Percentiles rank a stretch among this genome's conserved stretches.
These are phyloP conservation scores for Hymenoscyphus infarciens DNA, from an alignment of 2,329 filamentous ascomycete genomes.

Conservation along the genomic window DNA sequence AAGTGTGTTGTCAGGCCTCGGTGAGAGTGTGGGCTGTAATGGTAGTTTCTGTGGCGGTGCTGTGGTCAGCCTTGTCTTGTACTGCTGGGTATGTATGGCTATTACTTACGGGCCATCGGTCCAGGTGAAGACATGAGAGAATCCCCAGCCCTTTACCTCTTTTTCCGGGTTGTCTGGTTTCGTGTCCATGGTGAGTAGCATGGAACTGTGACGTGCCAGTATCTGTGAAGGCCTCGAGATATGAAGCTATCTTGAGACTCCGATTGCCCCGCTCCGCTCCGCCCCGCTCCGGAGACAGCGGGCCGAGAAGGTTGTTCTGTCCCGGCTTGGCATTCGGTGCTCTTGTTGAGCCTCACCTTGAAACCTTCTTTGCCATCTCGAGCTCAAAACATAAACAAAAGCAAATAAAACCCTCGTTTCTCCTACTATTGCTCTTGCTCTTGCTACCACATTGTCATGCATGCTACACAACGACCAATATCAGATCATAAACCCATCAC, in stretches of 20 bases:
- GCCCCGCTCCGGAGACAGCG: not conserved
- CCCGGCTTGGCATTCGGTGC: not conserved
- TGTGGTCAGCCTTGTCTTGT: constrained; percentile 18
- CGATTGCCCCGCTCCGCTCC: not conserved
- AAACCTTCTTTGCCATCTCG: not conserved
- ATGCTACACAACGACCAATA: not conserved
- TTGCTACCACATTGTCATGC: not conserved
- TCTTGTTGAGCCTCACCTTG: not conserved
- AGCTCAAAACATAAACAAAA: not conserved
- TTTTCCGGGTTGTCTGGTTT: constrained; percentile 51
- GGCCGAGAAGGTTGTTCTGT: not conserved
- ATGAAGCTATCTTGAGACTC: not conserved
- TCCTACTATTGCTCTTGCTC: not conserved
- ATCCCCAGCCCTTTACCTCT: constrained; percentile 67
- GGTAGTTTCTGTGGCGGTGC: constrained; percentile 46
- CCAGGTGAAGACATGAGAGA: constrained; percentile 68
- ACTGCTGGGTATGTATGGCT: not conserved
- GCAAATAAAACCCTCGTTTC: not conserved
- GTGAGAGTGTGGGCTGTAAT: constrained; percentile 68
- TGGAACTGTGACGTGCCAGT: not conserved
- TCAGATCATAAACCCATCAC: not conserved
- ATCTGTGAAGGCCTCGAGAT: not conserved
- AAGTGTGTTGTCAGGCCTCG: constrained; percentile 64
- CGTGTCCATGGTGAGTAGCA: constrained; percentile 20
- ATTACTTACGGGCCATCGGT: constrained; percentile 61